phyloP scores from a whole-genome alignment of 139 green algal species.

The Auxenochlorella pyrenoidosa region DNA sequence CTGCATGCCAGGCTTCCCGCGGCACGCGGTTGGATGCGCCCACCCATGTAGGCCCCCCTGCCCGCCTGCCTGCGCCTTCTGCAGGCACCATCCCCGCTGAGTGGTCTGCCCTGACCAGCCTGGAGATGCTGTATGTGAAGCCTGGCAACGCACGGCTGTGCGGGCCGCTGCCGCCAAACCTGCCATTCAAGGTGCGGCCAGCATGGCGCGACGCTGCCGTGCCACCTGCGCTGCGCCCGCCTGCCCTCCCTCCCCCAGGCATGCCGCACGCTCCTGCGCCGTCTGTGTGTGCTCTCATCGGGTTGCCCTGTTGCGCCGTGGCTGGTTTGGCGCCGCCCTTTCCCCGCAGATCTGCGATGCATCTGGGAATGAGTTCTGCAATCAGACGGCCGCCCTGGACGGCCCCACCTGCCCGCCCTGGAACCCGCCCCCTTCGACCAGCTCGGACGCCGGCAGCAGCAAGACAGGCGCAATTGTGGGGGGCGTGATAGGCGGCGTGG shows the following conservation, averaged over 20 bases:
- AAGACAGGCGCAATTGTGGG: constrained; percentile 15
- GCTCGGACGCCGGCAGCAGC: not conserved
- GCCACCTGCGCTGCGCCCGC: not conserved
- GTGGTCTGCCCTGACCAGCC: not conserved
- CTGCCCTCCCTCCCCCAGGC: not conserved
- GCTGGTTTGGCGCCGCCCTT: not conserved
- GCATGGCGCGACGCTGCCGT: no score
- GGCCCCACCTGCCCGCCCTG: constrained; percentile 14
- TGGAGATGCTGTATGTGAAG: constrained; percentile 16
- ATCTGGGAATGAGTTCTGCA: constrained; percentile 14
- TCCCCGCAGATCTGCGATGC: not conserved
- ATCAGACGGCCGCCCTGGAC: not conserved
- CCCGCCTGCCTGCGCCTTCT: not conserved
- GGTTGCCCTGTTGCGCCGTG: not conserved
- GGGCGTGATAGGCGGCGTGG: constrained; percentile 24
- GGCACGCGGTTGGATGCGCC: not conserved
- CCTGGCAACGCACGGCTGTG: constrained; percentile 40
- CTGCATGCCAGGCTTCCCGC: not conserved
- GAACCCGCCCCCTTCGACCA: not conserved
- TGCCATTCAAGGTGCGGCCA: not conserved
- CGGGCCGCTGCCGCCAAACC: not conserved
- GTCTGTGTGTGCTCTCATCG: not conserved
- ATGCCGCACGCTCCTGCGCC: no score
- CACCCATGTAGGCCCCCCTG: not conserved
- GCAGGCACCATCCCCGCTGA: constrained; percentile 20